phyloP scores from a whole-genome alignment of 306 rosid species.

The Trifolium repens region DNA sequence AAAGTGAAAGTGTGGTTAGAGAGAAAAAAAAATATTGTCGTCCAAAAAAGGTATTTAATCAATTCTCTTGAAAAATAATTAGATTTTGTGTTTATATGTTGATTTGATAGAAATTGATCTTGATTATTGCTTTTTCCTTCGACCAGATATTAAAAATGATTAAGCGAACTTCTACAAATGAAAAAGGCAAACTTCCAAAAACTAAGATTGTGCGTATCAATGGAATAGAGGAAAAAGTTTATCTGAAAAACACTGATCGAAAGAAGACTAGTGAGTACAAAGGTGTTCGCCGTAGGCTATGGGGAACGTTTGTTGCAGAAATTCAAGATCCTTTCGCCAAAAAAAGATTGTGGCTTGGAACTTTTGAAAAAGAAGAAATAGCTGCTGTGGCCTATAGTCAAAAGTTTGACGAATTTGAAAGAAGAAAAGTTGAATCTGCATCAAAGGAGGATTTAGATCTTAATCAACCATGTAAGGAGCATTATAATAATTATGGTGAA shows the following conservation, averaged over 20 bases:
- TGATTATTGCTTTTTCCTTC: not conserved
- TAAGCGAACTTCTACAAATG: not conserved
- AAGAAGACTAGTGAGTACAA: conserved; percentile 15
- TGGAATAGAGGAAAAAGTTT: not conserved
- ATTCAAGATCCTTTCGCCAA: conserved; percentile 51
- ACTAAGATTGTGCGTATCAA: too few species aligned
- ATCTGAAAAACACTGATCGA: not conserved
- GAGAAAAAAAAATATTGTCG: too few species aligned
- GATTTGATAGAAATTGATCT: not conserved
- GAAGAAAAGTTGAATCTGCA: not conserved
- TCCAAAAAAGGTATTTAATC: too few species aligned
- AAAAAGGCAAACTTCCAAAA: not conserved
- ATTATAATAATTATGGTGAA: not conserved
- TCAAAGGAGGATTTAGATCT: not conserved
- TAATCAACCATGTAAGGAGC: not conserved
- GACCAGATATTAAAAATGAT: not conserved
- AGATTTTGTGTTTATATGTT: too few species aligned
- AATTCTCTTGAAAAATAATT: too few species aligned
- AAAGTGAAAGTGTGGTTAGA: too few species aligned
- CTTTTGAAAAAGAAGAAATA: conserved; percentile 50
- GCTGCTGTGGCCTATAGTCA: conserved; percentile 53
- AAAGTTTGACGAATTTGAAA: conserved; percentile 16
- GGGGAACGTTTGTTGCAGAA: conserved; percentile 62
- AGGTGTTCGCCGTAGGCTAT: conserved; percentile 62
- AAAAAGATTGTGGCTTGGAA: conserved; percentile 60